These are phyloP conservation scores for Anthostomella pinea DNA, from an alignment of 2,329 filamentous ascomycete species.

Conservation along the genomic window DNA sequence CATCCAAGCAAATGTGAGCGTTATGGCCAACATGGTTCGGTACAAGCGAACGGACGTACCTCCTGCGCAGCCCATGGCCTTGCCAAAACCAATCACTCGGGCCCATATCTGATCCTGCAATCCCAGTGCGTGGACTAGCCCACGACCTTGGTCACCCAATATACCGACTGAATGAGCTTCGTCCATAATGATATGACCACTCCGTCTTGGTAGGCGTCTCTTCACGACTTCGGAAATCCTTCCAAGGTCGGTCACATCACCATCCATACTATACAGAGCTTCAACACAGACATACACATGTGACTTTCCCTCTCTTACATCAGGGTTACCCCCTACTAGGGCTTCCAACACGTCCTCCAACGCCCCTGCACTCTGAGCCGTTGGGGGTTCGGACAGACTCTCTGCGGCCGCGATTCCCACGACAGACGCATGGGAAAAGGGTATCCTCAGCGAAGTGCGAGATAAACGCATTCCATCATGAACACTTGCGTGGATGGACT, in stretches of 20 bases:
- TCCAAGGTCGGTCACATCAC: conserved; percentile 64
- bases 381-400: not conserved
- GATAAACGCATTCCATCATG: conserved; percentile 73
- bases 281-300: conserved; percentile 70
- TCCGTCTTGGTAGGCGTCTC: conserved; percentile 50
- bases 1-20: conserved; percentile 21
- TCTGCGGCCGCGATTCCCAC: not conserved
- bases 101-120: conserved; percentile 56
- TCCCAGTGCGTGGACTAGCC: conserved; percentile 55
- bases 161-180: conserved; percentile 67
- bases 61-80: conserved; percentile 66
- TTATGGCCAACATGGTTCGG: not conserved
- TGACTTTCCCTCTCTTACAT: conserved; percentile 16
- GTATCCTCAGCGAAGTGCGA: conserved; percentile 44
- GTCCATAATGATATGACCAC: conserved; percentile 63
- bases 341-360: conserved; percentile 29
- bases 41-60: too few relatives aligned
- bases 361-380: not conserved
- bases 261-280: conserved; percentile 80
- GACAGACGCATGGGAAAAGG: conserved; percentile 59
- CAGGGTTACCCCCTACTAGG: conserved; percentile 16
- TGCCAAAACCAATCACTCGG: conserved; percentile 64
- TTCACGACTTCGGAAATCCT: conserved; percentile 60
- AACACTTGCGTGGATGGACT: conserved; percentile 72
- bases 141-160: conserved; percentile 53